Evolutionary conservation across 2,329 filamentous ascomycete genomes (phyloP).

Genomic region (Exophiala sideris): DNA sequence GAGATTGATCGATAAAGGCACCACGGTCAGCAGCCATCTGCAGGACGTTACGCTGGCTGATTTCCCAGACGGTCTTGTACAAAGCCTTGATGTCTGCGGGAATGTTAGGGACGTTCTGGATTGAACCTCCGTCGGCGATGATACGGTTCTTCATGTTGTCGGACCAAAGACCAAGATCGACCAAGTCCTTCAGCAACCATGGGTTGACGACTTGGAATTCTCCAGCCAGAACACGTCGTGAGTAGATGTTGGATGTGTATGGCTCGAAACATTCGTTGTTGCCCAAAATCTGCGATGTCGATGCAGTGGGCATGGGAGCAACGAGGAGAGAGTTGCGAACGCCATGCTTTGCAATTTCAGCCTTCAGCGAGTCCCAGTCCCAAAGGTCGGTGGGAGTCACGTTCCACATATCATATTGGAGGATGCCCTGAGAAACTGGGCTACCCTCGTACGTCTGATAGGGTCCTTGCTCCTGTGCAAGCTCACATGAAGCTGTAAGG

Average conservation of each 20-base stretch:
- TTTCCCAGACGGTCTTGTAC: constrained; percentile 99
- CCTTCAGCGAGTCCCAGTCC: constrained; percentile 91
- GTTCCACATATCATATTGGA: constrained; percentile 99
- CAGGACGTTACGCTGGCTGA: constrained; percentile 89
- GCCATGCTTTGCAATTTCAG: constrained; percentile 86
- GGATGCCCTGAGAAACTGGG: constrained; percentile 88
- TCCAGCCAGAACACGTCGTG: constrained; percentile 91
- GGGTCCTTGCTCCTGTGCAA: constrained; percentile 77
- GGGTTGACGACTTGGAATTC: constrained; percentile 99
- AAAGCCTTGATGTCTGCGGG: constrained; percentile 91
- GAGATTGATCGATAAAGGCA: constrained; percentile 97
- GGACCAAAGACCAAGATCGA: constrained; percentile 97
- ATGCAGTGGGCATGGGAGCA: constrained; percentile 96
- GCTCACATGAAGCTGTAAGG: constrained; percentile 79
- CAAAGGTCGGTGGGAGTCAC: constrained; percentile 90
- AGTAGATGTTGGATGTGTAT: constrained; percentile 99
- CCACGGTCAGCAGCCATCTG: constrained; percentile 98
- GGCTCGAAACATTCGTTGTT: constrained; percentile 99
- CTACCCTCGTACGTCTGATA: constrained; percentile 92
- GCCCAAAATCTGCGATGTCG: constrained; percentile 94
- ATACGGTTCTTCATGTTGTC: constrained; percentile 99
- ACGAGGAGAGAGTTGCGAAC: constrained; percentile 93
- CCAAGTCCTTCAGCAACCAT: constrained; percentile 95
- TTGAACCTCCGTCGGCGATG: constrained; percentile 91
- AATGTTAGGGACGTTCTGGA: constrained; percentile 96